Evolutionary conservation across 768 basidiomycete species (phyloP), one percentile per base, ranked within the genome.

Genomic region (Cystobasidium ongulense): DNA sequence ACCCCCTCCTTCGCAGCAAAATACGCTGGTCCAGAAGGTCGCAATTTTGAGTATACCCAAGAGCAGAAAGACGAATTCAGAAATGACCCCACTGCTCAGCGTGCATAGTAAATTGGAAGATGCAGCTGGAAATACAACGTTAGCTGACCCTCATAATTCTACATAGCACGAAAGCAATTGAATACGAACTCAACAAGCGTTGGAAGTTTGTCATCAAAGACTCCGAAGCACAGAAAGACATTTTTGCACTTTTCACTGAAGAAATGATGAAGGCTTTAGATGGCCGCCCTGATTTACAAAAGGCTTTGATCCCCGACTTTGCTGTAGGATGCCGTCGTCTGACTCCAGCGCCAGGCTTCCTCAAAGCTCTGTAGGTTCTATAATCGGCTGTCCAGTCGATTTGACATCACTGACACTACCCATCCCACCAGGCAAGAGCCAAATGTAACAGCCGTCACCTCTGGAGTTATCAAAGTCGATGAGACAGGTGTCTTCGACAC

Each of bases 1-100:
- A 74, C 76, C 33, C 74, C 73, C 21, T 63, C 57, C n/a, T 77
- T 76, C 38, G 76, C 76, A 17, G 74, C 73, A 23, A 64, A 75
- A 66, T 76, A 63, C 54, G 76, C 76, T 31, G 76, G 76, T 15
- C 65, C 52, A 27, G 46, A 67, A 4, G 76, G 76, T n/a, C 33
- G 70, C 7, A 77, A 77, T 54, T 77, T 77, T 52, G 53, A 72
- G 17, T 76, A 76, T 39, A 73, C 73, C 52, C 73, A 76, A 15
- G 68, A 77, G 57, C 53, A 75, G 36, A 70, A 73, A 27, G 63
- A 71, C 21, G 36, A 46, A n/a, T 77, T 78, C 68, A 53, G 33
- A 17, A 59, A 46, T 31, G 74, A 77, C 36, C 41, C 39, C n/a
- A 41, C 31, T 7, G 63, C 38, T 38, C 63, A 64, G 21, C 11